Base-by-base conservation (phyloP, 2,329 filamentous ascomycete species). In the Penicillium sp. region DNA sequence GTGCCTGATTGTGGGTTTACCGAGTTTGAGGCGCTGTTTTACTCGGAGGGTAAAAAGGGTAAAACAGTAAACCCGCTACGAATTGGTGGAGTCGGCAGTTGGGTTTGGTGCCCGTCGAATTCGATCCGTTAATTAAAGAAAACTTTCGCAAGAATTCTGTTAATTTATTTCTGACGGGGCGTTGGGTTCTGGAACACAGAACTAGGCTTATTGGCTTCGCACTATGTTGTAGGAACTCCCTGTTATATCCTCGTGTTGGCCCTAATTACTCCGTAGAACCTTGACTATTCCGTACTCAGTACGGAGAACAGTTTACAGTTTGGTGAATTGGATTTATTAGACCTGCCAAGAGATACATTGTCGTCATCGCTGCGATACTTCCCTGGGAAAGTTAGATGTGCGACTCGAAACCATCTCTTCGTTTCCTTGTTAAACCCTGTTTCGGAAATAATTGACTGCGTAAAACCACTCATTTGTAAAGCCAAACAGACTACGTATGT, bases 111-210 rank as follows among this genome's bases (percentile, higher is more conserved):
- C 24, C 26, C 39, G 24, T 43, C 19, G 41, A 32, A 17, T 44
- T 33, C 28, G 31, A 42, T 48, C 45, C 45, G 37, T 49, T 45
- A 49, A 49, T 49, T 12, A 26, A 6, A 45, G 6, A 9, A 45
- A 29, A 35, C 17, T 45, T 49, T 24, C 28, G 12, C 17, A 26
- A 12, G 29, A 17, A 31, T 19, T 9, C 9, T 24, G 6, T 49
- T 50, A 46, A 50, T 50, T 35, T 46, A 50, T 29, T 38, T 46
- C 43, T 35, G 34, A 45, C 42, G 26, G 26, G 46, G 40, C n/a
- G 19, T 17, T 29, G 31, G n/a, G 31, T 46, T 50, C 43, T 46
- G 41, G 43, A 50, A 34, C 34, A n/a, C 22, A n/a, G 3, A 26
- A n/a, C 2, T 32, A 13, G 8, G 13, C 21, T 15, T 35, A 28